Evolutionary conservation across 148 eudicot species (phyloP), one percentile per base, ranked within the genome.

Genomic region (Rheum nobile): DNA sequence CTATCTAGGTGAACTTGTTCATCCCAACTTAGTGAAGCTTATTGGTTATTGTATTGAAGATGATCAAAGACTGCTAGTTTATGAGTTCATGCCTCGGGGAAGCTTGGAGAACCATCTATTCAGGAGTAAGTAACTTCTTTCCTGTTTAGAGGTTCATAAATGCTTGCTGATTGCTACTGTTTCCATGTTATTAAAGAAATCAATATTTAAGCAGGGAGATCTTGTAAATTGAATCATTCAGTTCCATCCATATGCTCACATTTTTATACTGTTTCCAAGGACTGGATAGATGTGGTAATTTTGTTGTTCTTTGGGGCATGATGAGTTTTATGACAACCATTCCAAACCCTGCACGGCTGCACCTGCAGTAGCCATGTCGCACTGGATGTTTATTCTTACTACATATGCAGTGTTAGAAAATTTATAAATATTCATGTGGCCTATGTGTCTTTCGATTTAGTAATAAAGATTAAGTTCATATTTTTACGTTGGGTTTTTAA

Each of bases 101-200:
- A 88, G 92, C 81, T 86, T 88, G 84, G 92, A 88, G 85, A 88
- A 88, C 78, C 92, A 88, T 76, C 80, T 88, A 41, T 88, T 88
- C 75, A 79, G 92, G 77, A 88, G 92, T 86, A 88, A 39, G 89
- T 80, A 72, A 54, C 57, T 80, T 67, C 79, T 41, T 71, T 68
- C 74, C 67, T 67, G 68, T 70, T 32, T 55, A 24, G 29, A 55
- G 31, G 26, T 22, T 55, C 63, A 55, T 24, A 55, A 50, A 24
- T 55, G 10, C 14, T 55, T 55, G 32, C 31, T 24, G 13, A 8
- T 24, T 55, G 24, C 5, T 50, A 50, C 24, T 26, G 68, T 14
- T 29, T 61, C 68, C 68, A 26, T 61, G 12, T 10, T 29, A 29
- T 31, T 4, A 6, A 61, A 57, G 65, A 7, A 10, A 26, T 57